These are phyloP conservation scores for Phytopythium delawarense DNA, from an alignment of 352 stramenopile species.

Conservation along the genomic window DNA sequence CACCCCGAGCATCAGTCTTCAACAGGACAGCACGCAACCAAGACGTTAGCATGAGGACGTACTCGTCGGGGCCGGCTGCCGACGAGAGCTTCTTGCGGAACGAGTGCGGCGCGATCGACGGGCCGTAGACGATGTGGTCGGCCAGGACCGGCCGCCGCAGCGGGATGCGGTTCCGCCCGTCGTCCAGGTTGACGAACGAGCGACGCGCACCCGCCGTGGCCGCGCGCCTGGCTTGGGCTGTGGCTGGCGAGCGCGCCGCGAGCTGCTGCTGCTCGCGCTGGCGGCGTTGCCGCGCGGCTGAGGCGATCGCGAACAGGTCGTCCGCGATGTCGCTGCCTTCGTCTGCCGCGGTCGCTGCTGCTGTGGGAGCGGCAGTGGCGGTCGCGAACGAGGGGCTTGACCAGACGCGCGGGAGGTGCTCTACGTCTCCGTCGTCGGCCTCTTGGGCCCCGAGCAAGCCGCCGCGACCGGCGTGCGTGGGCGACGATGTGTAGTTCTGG, in stretches of 20 bases:
- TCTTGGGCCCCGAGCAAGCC: neutral
- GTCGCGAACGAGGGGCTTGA: neutral
- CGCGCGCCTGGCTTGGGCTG: neutral
- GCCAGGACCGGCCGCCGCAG: conserved; percentile 43
- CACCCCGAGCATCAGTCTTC: neutral
- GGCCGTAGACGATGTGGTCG: conserved; percentile 62
- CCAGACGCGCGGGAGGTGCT: neutral
- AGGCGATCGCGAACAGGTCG: conserved; percentile 6
- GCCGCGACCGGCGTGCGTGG: neutral
- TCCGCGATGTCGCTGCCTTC: neutral
- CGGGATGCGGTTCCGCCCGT: conserved; percentile 55
- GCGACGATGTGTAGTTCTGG: neutral
- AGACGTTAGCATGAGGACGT: neutral
- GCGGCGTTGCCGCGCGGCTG: conserved; percentile 14
- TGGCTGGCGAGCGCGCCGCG: neutral
- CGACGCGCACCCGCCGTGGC: conserved; percentile 1
- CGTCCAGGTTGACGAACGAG: conserved; percentile 50
- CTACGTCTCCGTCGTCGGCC: neutral
- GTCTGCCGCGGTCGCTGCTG: neutral
- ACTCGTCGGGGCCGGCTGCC: conserved; percentile 12
- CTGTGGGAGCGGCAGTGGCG: neutral
- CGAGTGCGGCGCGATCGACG: conserved; percentile 48
- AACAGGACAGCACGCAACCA: neutral
- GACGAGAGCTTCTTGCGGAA: conserved; percentile 17
- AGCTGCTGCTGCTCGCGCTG: conserved; percentile 23